Evolutionary conservation across 2,329 filamentous ascomycete species (phyloP).

Genomic region (Botrytis squamosa): DNA sequence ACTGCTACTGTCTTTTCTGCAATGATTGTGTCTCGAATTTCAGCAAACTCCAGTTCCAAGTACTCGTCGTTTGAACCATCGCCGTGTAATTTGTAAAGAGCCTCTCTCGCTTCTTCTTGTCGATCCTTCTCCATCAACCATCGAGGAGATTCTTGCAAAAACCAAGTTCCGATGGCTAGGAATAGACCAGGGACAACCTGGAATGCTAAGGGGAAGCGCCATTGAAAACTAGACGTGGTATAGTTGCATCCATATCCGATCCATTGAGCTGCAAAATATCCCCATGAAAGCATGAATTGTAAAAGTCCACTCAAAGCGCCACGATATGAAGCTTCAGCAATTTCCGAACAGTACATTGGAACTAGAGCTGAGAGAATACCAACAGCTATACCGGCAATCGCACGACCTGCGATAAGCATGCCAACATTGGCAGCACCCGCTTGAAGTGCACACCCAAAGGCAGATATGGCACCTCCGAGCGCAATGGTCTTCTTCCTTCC

Average conservation of each 20-base stretch:
- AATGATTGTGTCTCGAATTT: slow-evolving; percentile 53
- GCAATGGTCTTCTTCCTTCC: slow-evolving; percentile 38
- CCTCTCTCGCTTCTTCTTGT: slow-evolving; percentile 54
- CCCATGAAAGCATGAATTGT: slow-evolving; percentile 60
- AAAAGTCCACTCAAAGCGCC: slow-evolving; percentile 72
- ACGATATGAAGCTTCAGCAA: slow-evolving; percentile 61
- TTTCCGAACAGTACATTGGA: slow-evolving; percentile 74
- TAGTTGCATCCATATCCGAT: slow-evolving; percentile 67
- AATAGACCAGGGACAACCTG: slow-evolving; percentile 68
- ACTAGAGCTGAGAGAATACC: slow-evolving; percentile 78
- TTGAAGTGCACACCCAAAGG: slow-evolving; percentile 31
- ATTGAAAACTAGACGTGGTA: slow-evolving; percentile 65
- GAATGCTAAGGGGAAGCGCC: slow-evolving; percentile 70
- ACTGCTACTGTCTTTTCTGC: slow-evolving; percentile 49
- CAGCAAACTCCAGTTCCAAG: slow-evolving; percentile 48
- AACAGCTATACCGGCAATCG: slow-evolving; percentile 73
- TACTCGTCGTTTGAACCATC: slow-evolving; percentile 43
- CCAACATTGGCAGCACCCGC: slow-evolving; percentile 51
- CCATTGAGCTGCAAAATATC: slow-evolving; percentile 68
- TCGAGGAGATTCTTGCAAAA: slow-evolving; percentile 40
- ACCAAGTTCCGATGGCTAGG: slow-evolving; percentile 24
- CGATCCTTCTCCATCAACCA: slow-evolving; percentile 56
- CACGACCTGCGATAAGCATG: slow-evolving; percentile 63
- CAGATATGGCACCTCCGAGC: slow-evolving; percentile 24
- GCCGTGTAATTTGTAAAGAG: slow-evolving; percentile 56